Conservation (phyloP, 768 basidiomycete genomes). For the Mycena albidolilacea region DNA sequence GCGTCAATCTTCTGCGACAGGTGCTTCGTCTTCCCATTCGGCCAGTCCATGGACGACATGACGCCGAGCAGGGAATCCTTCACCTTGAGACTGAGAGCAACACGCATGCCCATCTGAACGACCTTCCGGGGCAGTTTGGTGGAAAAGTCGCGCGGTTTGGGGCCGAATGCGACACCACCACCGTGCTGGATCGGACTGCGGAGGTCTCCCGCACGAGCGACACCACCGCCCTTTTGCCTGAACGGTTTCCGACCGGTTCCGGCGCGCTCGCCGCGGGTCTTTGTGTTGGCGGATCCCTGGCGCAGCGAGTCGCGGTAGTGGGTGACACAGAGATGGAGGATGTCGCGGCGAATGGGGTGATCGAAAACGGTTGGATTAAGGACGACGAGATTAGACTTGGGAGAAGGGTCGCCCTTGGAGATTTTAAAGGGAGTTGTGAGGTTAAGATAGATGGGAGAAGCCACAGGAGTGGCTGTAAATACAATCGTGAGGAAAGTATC, state of each 20-base stretch:
- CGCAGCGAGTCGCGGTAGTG: conserved; percentile 91
- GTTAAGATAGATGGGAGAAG: conserved; percentile 70
- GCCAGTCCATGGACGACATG: conserved; percentile 82
- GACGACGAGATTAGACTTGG: conserved; percentile 66
- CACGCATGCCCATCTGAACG: conserved; percentile 92
- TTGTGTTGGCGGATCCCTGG: conserved; percentile 94
- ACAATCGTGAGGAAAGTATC: conserved; percentile 12
- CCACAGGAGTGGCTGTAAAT: conserved; percentile 53
- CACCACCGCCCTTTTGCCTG: conserved; percentile 92
- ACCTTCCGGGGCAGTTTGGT: conserved; percentile 95
- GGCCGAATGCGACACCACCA: conserved; percentile 94
- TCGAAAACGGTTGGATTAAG: conserved; percentile 89
- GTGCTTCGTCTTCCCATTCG: conserved; percentile 77
- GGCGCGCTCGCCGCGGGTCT: conserved; percentile 91
- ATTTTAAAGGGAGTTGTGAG: conserved; percentile 72
- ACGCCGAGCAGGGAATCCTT: conserved; percentile 82
- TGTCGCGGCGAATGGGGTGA: conserved; percentile 91
- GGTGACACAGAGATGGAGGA: conserved; percentile 92
- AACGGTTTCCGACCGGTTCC: conserved; percentile 93
- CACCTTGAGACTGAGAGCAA: conserved; percentile 89
- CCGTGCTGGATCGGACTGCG: conserved; percentile 91
- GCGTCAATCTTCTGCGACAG: conserved; percentile 73
- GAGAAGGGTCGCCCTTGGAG: conserved; percentile 54
- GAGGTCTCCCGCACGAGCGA: conserved; percentile 90
- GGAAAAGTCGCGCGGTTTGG: conserved; percentile 92